These are phyloP conservation scores for Allium sativum DNA, from an alignment of 106 monocot genomes.

Conservation along the genomic window DNA sequence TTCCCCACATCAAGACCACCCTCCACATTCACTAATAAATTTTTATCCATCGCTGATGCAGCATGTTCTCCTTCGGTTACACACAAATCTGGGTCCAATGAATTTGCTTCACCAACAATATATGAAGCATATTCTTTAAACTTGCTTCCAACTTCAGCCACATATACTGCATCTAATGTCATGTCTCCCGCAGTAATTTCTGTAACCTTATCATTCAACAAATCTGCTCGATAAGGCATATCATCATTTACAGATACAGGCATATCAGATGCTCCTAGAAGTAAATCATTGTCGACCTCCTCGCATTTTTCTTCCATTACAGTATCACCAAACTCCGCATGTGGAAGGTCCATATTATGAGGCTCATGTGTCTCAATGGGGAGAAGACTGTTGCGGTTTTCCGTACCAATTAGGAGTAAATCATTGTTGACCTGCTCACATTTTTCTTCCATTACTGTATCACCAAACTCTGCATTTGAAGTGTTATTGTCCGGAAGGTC, in stretches of 20 bases:
- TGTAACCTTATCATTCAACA: background rate
- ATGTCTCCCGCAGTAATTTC: conserved; percentile 6
- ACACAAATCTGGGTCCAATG: conserved; percentile 7
- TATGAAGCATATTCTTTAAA: conserved; percentile 7
- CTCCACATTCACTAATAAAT: conserved; percentile 24
- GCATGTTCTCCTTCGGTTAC: conserved; percentile 14
- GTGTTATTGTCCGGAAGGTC: background rate
- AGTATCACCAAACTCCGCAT: background rate
- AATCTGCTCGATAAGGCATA: background rate
- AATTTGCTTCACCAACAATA: conserved; percentile 3
- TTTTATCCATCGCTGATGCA: conserved; percentile 46
- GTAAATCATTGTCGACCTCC: conserved; percentile 9
- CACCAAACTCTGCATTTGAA: conserved; percentile 1
- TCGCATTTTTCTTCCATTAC: conserved; percentile 5
- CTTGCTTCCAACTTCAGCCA: conserved; percentile 14
- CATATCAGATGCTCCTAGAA: conserved; percentile 2
- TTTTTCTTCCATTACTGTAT: conserved; percentile 6
- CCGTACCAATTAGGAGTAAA: conserved; percentile 9
- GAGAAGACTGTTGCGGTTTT: conserved; percentile 7
- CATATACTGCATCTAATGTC: conserved; percentile 5
- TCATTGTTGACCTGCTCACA: conserved; percentile 11
- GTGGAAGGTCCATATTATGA: background rate
- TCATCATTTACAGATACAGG: background rate
- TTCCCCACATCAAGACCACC: conserved; percentile 29
- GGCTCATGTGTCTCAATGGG: conserved; percentile 11